Percentiles rank a stretch among this genome's conserved stretches.
Conservation (phyloP, 371 early-diverging fungal genomes). For the Phascolomyces articulosus region DNA sequence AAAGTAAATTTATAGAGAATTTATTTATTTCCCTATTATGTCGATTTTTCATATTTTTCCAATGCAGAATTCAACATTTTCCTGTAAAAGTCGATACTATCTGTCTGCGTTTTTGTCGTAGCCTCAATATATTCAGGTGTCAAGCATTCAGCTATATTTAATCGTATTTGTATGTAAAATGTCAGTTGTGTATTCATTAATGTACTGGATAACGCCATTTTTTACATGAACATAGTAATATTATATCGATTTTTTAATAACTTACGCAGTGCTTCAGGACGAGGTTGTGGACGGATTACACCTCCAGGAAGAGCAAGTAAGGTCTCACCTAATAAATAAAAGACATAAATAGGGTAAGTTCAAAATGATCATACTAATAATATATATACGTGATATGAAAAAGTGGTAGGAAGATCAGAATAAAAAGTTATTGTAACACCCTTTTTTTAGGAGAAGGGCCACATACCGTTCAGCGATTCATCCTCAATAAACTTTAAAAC, state of each 20-base stretch:
- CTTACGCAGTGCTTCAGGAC: slow-evolving; percentile 9
- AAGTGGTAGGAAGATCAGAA: not conserved
- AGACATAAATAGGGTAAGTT: not conserved
- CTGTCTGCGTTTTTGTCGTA: not conserved
- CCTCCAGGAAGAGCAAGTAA: slow-evolving; percentile 27
- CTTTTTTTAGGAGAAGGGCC: no score
- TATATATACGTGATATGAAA: not conserved
- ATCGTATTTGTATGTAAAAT: not conserved
- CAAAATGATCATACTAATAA: not conserved
- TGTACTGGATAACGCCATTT: no score
- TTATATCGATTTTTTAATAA: not conserved
- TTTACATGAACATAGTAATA: not conserved
- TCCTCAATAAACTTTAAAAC: slow-evolving; percentile 49
- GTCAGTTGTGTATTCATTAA: no score
- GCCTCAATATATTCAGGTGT: not conserved
- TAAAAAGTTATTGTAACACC: not conserved
- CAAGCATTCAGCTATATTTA: not conserved
- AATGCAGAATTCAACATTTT: not conserved
- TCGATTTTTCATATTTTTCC: not conserved
- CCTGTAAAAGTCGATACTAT: not conserved
- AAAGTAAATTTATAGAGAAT: no score
- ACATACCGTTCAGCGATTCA: slow-evolving; percentile 35
- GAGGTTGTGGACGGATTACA: slow-evolving; percentile 10
- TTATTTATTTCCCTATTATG: no score
- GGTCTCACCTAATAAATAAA: slow-evolving; percentile 13